phyloP scores from a whole-genome alignment of 2,329 filamentous ascomycete species.

The Pseudomassariella vexata region DNA sequence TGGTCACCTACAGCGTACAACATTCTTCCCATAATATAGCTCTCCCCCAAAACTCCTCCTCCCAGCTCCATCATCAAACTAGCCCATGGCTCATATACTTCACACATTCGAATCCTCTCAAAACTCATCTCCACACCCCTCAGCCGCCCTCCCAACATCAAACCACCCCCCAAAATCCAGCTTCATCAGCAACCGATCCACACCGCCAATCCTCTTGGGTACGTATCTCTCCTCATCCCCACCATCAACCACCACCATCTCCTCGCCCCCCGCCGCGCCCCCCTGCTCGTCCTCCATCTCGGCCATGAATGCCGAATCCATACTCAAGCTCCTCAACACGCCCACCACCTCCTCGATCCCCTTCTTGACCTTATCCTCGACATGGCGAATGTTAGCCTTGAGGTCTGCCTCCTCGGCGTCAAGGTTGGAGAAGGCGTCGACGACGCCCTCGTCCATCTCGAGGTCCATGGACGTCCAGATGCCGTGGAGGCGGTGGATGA shows the following conservation, averaged over 20 bases:
- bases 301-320: constrained; percentile 36
- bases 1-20: too few species aligned
- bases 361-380: constrained; percentile 58
- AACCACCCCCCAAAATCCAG: constrained; percentile 66
- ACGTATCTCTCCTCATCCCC: constrained; percentile 49
- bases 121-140: constrained; percentile 2
- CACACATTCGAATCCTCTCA: too few species aligned
- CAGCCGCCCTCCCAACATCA: constrained; percentile 22
- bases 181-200: constrained; percentile 88
- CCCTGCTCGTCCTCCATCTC: constrained; percentile 33
- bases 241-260: constrained; percentile 11
- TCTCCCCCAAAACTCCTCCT: too few species aligned
- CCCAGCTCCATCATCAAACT: too few species aligned
- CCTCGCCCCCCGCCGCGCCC: constrained; percentile 17
- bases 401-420: constrained; percentile 67
- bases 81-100: too few species aligned
- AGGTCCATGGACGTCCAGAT: constrained; percentile 76
- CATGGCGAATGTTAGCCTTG: constrained; percentile 54
- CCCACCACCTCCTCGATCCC: constrained; percentile 65
- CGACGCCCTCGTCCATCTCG: constrained; percentile 74
- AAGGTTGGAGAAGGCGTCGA: constrained; percentile 68
- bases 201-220: constrained; percentile 67
- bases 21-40: too few species aligned
- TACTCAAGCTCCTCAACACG: constrained; percentile 40
- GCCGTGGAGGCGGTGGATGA: constrained; percentile 67